Base-by-base conservation (phyloP, 1,284 basidiomycete genomes). In the Pseudozyma hubeiensis region DNA sequence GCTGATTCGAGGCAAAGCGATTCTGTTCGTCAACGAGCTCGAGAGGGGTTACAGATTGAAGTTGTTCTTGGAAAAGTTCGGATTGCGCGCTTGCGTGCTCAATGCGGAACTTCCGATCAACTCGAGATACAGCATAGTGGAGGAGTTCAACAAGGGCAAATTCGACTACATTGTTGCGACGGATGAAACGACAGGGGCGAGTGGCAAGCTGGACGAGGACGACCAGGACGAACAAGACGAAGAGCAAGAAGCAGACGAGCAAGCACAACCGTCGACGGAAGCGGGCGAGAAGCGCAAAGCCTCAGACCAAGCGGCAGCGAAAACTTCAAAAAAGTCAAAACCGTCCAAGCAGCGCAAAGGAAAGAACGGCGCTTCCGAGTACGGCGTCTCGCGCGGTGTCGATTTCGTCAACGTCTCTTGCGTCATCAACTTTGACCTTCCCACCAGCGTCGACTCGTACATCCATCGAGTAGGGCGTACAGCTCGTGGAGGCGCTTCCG, bases 141-240 rank as follows among this genome's bases (percentile, higher is more conserved):
- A 99, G 81, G 96, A 98, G 86, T 99, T 99, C 84, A 98, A 99
- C 86, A 93, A 94, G 80, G 97, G 97, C 7, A 93, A 96, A 11
- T 99, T 98, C 82, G 94, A 99, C 83, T 98, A 98, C 83, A 95
- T 99, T 67, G 97, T 99, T 63, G 97, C 97, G 0, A 97, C 95
- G 3, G 97, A 99, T 83, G 97, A 98, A 85, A 89, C 67, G 10
- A 70, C 54, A 7, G 65, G 63, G 14, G 46, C 58, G 30, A 39
- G 19, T 34, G 85, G 86, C 14, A 89, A 80, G 24, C 80, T 84
- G 13, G 51, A 47, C 62, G 88, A 64, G 2, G 79, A 77, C 1
- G 80, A 84, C 31, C 45, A 40, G 8, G 65, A 69, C n/a, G 61
- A 56, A 11, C 45, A 35, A 24, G 52, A 62, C 14, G 81, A 84